A percentile compares a stretch with the other conserved stretches of the same genome.
phyloP scores from a whole-genome alignment of 2,329 filamentous ascomycete species.

The Daldinia sp. region DNA sequence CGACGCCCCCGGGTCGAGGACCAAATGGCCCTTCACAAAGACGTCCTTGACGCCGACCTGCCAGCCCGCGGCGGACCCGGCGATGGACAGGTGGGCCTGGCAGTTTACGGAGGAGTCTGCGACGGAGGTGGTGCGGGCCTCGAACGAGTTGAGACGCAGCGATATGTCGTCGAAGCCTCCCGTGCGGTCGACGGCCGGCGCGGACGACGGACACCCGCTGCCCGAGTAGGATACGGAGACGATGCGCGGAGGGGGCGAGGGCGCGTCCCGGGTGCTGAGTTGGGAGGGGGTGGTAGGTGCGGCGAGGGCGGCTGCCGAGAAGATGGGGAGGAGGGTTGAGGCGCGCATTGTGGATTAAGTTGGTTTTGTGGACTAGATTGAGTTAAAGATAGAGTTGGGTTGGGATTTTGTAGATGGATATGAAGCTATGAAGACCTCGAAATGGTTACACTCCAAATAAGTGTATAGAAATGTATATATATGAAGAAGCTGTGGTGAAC shows the following conservation, averaged over 20 bases:
- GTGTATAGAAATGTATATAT: slow-evolving; percentile 7
- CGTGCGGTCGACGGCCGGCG: slow-evolving; percentile 50
- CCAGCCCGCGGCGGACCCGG: slow-evolving; percentile 53
- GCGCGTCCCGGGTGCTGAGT: slow-evolving; percentile 41
- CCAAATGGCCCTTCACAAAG: slow-evolving; percentile 51
- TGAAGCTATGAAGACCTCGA: neutral
- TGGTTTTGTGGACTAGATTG: neutral
- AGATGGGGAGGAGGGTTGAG: slow-evolving; percentile 40
- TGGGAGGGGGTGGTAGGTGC: slow-evolving; percentile 33
- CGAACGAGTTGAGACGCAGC: slow-evolving; percentile 49
- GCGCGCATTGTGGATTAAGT: slow-evolving; percentile 31
- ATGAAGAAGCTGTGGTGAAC: neutral
- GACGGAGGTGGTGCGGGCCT: slow-evolving; percentile 42
- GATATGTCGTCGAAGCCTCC: slow-evolving; percentile 51
- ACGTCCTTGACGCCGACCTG: slow-evolving; percentile 55
- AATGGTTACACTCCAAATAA: slow-evolving; percentile 6
- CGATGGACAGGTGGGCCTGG: slow-evolving; percentile 53
- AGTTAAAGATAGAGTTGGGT: slow-evolving; percentile 5
- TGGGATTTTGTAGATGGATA: neutral
- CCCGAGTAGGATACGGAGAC: slow-evolving; percentile 54
- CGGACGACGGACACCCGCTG: slow-evolving; percentile 53
- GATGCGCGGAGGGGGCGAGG: slow-evolving; percentile 48
- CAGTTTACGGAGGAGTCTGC: slow-evolving; percentile 52
- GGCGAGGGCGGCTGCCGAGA: slow-evolving; percentile 33
- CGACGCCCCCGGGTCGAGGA: slow-evolving; percentile 51